These are phyloP conservation scores for Phytophthora idaei DNA, from an alignment of 352 stramenopile species.

Conservation along the genomic window DNA sequence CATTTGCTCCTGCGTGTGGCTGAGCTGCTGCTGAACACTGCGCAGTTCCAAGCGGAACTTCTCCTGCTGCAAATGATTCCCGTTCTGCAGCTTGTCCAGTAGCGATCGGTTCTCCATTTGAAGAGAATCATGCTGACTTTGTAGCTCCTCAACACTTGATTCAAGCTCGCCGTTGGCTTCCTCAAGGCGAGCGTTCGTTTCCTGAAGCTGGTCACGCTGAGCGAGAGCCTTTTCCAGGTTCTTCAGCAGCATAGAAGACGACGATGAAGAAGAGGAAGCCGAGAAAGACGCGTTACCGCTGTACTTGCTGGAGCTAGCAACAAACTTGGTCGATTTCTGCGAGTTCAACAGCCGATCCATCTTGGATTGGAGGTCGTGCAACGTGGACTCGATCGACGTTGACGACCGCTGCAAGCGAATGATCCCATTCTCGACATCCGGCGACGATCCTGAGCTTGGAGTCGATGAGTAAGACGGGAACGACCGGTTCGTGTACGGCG, in stretches of 20 bases:
- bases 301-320: conserved; percentile 35
- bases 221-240: conserved; percentile 74
- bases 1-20: conserved; percentile 72
- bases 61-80: conserved; percentile 71
- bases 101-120: conserved; percentile 73
- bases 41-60: conserved; percentile 73
- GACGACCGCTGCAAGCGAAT: conserved; percentile 77
- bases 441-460: conserved; percentile 21
- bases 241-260: conserved; percentile 61
- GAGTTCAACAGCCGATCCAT: conserved; percentile 76
- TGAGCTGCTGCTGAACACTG: conserved; percentile 65
- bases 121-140: conserved; percentile 63
- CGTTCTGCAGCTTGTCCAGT: conserved; percentile 72
- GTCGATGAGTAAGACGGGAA: conserved; percentile 24
- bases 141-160: conserved; percentile 59
- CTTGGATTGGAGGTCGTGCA: conserved; percentile 82
- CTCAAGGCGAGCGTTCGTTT: conserved; percentile 54
- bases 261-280: conserved; percentile 41
- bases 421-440: conserved; percentile 68
- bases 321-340: conserved; percentile 61
- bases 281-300: conserved; percentile 18
- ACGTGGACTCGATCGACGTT: conserved; percentile 74
- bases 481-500: conserved; percentile 31
- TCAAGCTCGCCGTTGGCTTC: conserved; percentile 59
- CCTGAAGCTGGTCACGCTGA: conserved; percentile 72